A percentile compares a stretch with the other conserved stretches of the same genome.
These are phyloP conservation scores for Xylariales sp. DNA, from an alignment of 2,329 filamentous ascomycete genomes.

Conservation along the genomic window DNA sequence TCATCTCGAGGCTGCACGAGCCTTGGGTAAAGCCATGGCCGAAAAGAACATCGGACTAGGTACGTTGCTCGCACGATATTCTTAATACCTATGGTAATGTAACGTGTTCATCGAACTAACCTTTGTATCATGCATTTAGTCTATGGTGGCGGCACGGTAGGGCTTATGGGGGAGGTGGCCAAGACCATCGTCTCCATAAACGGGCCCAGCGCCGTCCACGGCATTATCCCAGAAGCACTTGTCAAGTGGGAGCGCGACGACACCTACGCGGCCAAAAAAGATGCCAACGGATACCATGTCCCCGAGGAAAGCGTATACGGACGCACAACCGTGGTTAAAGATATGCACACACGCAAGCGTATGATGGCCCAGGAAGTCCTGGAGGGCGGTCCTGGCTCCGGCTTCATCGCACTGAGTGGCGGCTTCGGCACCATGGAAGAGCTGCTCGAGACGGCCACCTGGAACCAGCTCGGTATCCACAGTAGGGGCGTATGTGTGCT, in stretches of 20 bases:
- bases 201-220: slow-evolving; percentile 86
- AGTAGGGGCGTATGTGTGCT: slow-evolving; percentile 80
- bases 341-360: slow-evolving; percentile 97
- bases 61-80: slow-evolving; percentile 48
- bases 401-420: slow-evolving; percentile 86
- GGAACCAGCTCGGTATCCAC: slow-evolving; percentile 98
- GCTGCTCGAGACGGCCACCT: slow-evolving; percentile 89
- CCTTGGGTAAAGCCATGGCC: slow-evolving; percentile 79
- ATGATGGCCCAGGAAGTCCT: slow-evolving; percentile 93
- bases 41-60: slow-evolving; percentile 80
- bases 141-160: slow-evolving; percentile 94
- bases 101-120: slow-evolving; percentile 27
- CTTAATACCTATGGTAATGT: not conserved
- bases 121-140: slow-evolving; percentile 60
- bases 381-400: slow-evolving; percentile 81
- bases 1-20: slow-evolving; percentile 81
- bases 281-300: slow-evolving; percentile 64
- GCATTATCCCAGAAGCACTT: slow-evolving; percentile 90
- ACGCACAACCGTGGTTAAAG: slow-evolving; percentile 85
- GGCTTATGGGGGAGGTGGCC: slow-evolving; percentile 95
- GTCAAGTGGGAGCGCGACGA: slow-evolving; percentile 80
- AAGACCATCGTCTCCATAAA: slow-evolving; percentile 85
- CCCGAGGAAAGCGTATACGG: slow-evolving; percentile 78
- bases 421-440: slow-evolving; percentile 98
- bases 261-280: slow-evolving; percentile 60